Base-by-base conservation (phyloP, 176 grass and related monocot genomes). In the Rhynchospora tenuis region DNA sequence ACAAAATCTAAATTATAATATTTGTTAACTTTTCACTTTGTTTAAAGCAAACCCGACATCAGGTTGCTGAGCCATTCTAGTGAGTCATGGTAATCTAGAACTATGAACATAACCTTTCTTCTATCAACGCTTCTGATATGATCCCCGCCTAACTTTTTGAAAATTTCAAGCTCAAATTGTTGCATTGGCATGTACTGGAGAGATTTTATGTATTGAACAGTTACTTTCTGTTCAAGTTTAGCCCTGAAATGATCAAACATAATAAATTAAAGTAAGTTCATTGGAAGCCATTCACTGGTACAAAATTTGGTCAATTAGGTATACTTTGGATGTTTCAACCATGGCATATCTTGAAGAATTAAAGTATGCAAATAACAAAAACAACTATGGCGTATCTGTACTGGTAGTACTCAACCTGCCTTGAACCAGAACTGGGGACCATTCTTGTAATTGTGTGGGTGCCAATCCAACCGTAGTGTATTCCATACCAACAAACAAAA, bases 111-210 rank as follows among this genome's bases (percentile, higher is more conserved):
- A 79, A 93, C 90, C 90, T 91, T 89, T 97, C 65, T 85, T 87
- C 89, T 86, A 19, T 97, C 93, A 16, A 38, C 43, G 7, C 51
- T 42, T 31, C 43, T 33, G 54, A 90, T 44, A 77, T 7, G 51
- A 31, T 84, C 19, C 2, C 12, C 10, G 9, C 90, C 90, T 82
- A 94, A 77, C 82, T 48, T 79, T 15, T 73, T 46, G 86, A 82
- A 97, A 26, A 97, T 89, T 38, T 78, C 57, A 13, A 19, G 67
- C 75, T 97, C 94, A 17, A 91, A 97, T 5, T 2, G 28, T 61
- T 57, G 60, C 89, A 94, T 92, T 17, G 71, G 48, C 9, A 89
- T 48, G 22, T 33, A 86, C 17, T 91, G 84, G 13, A 94, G 76
- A 58, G 26, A 22, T 38, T 75, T 69, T 73, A 89, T 84, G 64